Base-by-base conservation (phyloP, 306 rosid genomes). In the Lagenaria siceraria region DNA sequence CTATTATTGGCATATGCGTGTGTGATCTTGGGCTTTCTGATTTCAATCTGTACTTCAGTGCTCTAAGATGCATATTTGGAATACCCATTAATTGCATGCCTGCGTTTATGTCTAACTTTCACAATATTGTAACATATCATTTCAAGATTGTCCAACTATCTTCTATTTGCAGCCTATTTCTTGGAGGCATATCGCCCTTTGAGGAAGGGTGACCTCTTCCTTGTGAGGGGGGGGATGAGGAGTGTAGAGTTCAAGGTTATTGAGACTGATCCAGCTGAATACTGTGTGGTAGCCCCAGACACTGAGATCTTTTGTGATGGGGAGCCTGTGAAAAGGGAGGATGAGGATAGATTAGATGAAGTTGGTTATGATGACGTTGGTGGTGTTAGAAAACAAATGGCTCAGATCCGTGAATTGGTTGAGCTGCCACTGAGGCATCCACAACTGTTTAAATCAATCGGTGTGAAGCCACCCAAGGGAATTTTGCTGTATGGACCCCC, bases 381-480 rank as follows among this genome's bases (percentile, higher is more conserved):
- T 71, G 98, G 98, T 33, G 97, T 95, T 11, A 87, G 98, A 76
- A 95, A 92, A 83, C 97, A 95, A 86, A 92, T 95, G 97, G 98
- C 97, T 63, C 97, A 95, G 87, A 92, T 95, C 83, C 86, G 97
- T 78, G 97, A 95, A 64, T 77, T 95, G 36, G 97, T 95, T 56
- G 98, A 95, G 78, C 84, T 95, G 53, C 98, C 97, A 1, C 81
- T 95, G 78, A 95, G 98, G 86, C 98, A 95, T 80, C 98, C 98
- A 46, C 97, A 95, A 79, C 86, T 95, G 15, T 95, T 95, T 73
- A 95, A 95, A 62, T 90, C 93, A 1, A 92, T 95, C 78, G 98
- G 98, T 83, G 98, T 95, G 55, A 95, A 95, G 85, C 98, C 98
- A n/a, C 98, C 97, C 1, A 95, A 95, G 82, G 98, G 98, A 56